Percentiles rank a stretch among this genome's conserved stretches.
Conservation (phyloP, 2,329 filamentous ascomycete species). For the Dactylellina sp. region DNA sequence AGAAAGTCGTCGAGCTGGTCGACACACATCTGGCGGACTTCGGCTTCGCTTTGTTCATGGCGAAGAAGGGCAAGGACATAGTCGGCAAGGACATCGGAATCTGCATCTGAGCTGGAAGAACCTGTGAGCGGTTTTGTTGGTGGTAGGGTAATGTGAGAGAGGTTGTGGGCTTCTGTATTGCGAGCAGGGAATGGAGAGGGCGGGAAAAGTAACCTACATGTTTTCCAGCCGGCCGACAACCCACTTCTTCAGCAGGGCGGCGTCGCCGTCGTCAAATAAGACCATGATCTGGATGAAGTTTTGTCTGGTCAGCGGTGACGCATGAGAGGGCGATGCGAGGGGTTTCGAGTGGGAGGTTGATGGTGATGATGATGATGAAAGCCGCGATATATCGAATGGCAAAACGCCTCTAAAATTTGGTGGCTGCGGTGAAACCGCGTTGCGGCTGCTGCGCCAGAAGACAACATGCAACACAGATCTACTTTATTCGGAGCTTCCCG, state of each 20-base stretch:
- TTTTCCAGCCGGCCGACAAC: slow-evolving; percentile 81
- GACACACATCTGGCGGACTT: slow-evolving; percentile 76
- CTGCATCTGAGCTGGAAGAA: slow-evolving; percentile 75
- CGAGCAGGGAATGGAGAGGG: slow-evolving; percentile 12
- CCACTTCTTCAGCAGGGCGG: slow-evolving; percentile 77
- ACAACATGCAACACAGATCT: slow-evolving; percentile 2
- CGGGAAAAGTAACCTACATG: slow-evolving; percentile 69
- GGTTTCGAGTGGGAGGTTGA: slow-evolving; percentile 6
- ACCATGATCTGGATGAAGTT: slow-evolving; percentile 65
- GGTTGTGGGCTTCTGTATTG: slow-evolving; percentile 6
- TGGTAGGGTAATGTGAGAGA: neutral
- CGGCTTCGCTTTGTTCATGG: slow-evolving; percentile 74
- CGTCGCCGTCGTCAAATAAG: slow-evolving; percentile 73
- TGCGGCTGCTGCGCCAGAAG: slow-evolving; percentile 17
- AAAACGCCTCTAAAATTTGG: slow-evolving; percentile 29
- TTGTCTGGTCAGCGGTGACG: slow-evolving; percentile 2
- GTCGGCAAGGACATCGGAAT: slow-evolving; percentile 83
- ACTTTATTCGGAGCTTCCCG: too few relatives aligned
- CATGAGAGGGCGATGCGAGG: neutral
- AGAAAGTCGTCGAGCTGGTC: slow-evolving; percentile 81
- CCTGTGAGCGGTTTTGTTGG: slow-evolving; percentile 1
- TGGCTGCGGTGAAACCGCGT: too few relatives aligned
- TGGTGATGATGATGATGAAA: neutral
- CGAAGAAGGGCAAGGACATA: slow-evolving; percentile 83
- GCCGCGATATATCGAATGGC: neutral